Conservation (phyloP, 2,329 filamentous ascomycete genomes). For the Exophiala bonariae region DNA sequence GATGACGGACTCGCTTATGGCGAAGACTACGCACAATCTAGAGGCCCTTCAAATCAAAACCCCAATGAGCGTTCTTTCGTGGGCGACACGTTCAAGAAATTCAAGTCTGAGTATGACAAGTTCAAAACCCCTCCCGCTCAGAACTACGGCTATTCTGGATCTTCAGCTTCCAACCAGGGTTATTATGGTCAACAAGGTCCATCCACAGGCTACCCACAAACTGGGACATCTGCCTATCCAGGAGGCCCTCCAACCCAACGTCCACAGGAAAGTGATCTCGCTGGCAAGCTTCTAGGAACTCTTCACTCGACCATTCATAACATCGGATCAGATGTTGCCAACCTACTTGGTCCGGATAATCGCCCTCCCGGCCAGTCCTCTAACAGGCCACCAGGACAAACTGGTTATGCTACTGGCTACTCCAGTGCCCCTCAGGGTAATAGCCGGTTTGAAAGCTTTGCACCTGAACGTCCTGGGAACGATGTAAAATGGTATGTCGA, state of each 20-base stretch:
- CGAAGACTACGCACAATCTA: slow-evolving; percentile 43
- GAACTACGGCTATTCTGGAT: slow-evolving; percentile 26
- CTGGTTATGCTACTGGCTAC: slow-evolving; percentile 9
- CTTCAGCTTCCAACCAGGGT: slow-evolving; percentile 30
- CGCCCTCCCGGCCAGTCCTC: slow-evolving; percentile 29
- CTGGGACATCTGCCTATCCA: slow-evolving; percentile 18
- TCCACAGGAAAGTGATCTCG: slow-evolving; percentile 24
- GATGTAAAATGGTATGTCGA: slow-evolving; percentile 82
- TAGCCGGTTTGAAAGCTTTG: slow-evolving; percentile 62
- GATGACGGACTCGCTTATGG: slow-evolving; percentile 59
- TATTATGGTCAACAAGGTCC: slow-evolving; percentile 19
- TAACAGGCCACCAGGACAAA: slow-evolving; percentile 10
- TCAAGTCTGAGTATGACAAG: slow-evolving; percentile 39
- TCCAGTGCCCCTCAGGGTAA: slow-evolving; percentile 11
- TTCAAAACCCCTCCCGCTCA: slow-evolving; percentile 20
- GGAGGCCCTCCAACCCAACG: slow-evolving; percentile 24
- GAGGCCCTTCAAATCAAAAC: slow-evolving; percentile 28
- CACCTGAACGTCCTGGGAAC: slow-evolving; percentile 67
- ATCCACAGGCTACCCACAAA: slow-evolving; percentile 11
- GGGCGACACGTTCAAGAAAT: slow-evolving; percentile 52
- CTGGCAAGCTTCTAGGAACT: slow-evolving; percentile 50
- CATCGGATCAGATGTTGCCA: slow-evolving; percentile 48
- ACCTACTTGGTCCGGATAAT: slow-evolving; percentile 39
- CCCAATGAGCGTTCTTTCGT: slow-evolving; percentile 52
- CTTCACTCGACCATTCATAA: slow-evolving; percentile 49